Percentiles rank a stretch among this genome's conserved stretches.
Conservation (phyloP, 2,329 filamentous ascomycete species). For the Colletotrichum sp. region DNA sequence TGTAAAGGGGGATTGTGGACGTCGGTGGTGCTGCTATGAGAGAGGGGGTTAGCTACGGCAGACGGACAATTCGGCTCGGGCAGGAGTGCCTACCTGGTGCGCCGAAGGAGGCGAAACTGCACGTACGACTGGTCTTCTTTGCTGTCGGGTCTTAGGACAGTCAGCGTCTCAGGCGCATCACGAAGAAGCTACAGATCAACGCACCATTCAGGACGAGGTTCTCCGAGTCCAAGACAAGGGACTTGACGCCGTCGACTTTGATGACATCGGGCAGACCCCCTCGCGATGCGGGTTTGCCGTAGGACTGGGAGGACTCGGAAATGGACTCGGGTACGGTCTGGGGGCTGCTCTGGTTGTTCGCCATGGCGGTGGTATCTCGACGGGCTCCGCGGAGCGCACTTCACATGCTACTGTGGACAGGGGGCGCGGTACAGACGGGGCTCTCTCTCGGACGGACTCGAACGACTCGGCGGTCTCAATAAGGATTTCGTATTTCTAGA, state of each 20-base stretch:
- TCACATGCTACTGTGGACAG: not conserved
- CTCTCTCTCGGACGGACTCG: not conserved
- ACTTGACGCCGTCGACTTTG: slow-evolving; percentile 32
- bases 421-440: not conserved
- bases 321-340: slow-evolving; percentile 12
- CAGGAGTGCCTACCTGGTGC: slow-evolving; percentile 1
- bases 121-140: slow-evolving; percentile 22
- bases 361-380: not conserved
- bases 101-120: slow-evolving; percentile 18
- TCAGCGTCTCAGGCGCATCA: slow-evolving; percentile 5
- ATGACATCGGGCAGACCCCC: slow-evolving; percentile 7
- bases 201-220: slow-evolving; percentile 39
- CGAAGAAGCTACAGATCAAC: slow-evolving; percentile 3
- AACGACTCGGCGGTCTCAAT: not conserved
- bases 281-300: slow-evolving; percentile 14
- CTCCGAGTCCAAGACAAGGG: slow-evolving; percentile 34
- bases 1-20: slow-evolving; percentile 72
- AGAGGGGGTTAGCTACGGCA: not conserved
- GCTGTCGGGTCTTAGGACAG: slow-evolving; percentile 1
- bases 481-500: not conserved
- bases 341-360: not conserved
- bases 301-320: slow-evolving; percentile 15
- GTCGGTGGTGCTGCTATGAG: slow-evolving; percentile 12
- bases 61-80: not conserved
- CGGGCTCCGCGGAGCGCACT: slow-evolving; percentile 3